phyloP scores from a whole-genome alignment of 106 monocot genomes.

The Dioscorea dumetorum region DNA sequence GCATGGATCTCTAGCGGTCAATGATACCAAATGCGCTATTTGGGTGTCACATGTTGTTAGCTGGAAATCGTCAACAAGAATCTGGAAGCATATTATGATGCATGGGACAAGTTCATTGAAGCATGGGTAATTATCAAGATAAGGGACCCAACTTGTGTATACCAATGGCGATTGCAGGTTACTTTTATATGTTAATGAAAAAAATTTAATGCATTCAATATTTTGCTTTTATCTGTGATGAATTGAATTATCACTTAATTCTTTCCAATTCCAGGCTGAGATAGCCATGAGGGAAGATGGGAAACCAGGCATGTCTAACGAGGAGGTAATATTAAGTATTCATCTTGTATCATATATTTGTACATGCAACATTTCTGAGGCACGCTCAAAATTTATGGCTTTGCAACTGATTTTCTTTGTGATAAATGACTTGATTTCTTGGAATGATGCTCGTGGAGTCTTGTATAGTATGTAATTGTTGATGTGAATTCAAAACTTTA shows the following conservation, averaged over 20 bases:
- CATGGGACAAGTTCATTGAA: slow-evolving; percentile 83
- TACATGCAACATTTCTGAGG: neutral
- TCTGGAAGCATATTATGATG: slow-evolving; percentile 81
- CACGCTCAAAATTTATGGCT: no score
- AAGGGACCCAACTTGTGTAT: slow-evolving; percentile 81
- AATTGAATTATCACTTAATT: neutral
- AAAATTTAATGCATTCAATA: neutral
- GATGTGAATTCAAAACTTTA: neutral
- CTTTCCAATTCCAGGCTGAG: slow-evolving; percentile 63
- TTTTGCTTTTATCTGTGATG: neutral
- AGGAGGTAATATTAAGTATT: slow-evolving; percentile 41
- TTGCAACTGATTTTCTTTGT: no score
- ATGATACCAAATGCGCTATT: no score
- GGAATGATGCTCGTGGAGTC: no score
- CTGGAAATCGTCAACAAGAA: slow-evolving; percentile 91
- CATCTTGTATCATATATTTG: neutral
- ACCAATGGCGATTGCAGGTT: slow-evolving; percentile 90
- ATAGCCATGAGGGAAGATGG: slow-evolving; percentile 92
- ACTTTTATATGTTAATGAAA: neutral
- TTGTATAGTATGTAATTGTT: neutral
- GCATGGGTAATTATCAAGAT: slow-evolving; percentile 95
- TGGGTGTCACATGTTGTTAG: slow-evolving; percentile 21
- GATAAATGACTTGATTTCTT: no score
- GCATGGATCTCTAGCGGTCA: neutral
- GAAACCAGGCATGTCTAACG: slow-evolving; percentile 96